These are phyloP conservation scores for Grammothele lineata DNA, from an alignment of 768 basidiomycete species.

Conservation along the genomic window DNA sequence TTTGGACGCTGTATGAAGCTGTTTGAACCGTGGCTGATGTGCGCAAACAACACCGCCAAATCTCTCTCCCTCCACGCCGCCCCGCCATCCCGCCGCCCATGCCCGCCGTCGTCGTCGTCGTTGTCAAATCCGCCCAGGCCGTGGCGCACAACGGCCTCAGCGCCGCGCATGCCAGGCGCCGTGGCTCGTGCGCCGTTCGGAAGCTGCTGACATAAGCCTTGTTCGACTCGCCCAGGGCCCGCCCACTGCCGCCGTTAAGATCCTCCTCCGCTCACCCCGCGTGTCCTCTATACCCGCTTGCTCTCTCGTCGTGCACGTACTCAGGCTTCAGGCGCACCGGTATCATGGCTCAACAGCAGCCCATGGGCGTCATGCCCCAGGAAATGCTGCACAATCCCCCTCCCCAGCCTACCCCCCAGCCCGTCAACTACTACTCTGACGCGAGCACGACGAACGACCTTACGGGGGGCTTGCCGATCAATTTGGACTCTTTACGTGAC, in stretches of 20 bases:
- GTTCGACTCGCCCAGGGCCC: conserved; percentile 19
- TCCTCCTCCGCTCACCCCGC: conserved; percentile 14
- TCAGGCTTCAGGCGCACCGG: conserved; percentile 8
- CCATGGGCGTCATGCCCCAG: conserved; percentile 53
- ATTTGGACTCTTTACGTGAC: conserved; percentile 81
- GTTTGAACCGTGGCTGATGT: conserved; percentile 41
- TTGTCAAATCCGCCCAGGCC: conserved; percentile 3
- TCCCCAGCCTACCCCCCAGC: conserved; percentile 20
- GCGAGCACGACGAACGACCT: conserved; percentile 49
- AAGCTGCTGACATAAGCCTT: conserved; percentile 27
- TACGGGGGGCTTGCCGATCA: conserved; percentile 80
- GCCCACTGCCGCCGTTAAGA: too few species aligned
- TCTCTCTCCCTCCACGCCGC: conserved; percentile 6
- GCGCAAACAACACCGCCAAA: conserved; percentile 35
- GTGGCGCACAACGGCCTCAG: not conserved
- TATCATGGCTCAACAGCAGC: conserved; percentile 37
- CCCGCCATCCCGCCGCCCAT: conserved; percentile 6
- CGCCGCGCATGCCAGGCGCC: conserved; percentile 1
- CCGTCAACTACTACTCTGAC: conserved; percentile 66
- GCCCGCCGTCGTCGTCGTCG: conserved; percentile 10
- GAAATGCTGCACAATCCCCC: conserved; percentile 50
- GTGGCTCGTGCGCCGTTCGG: conserved; percentile 25
- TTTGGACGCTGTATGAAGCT: conserved; percentile 67
- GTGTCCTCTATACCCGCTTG: conserved; percentile 1
- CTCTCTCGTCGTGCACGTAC: too few species aligned